Conservation (phyloP, 1,284 basidiomycete genomes). For the Coriolopsis trogii region DNA sequence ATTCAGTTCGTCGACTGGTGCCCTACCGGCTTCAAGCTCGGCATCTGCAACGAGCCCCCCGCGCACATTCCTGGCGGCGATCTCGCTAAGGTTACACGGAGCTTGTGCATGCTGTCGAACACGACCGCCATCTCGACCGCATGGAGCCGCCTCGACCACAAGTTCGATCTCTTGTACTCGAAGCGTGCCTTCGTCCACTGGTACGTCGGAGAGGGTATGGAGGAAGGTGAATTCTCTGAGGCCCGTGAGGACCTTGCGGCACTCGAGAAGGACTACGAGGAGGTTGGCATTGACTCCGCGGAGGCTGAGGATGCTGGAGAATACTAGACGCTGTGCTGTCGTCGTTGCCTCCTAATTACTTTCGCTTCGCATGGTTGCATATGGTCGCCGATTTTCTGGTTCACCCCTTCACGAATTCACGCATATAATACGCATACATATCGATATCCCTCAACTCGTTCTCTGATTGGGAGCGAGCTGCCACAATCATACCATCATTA, state of each 20-base stretch:
- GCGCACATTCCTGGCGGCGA: conserved; percentile 86
- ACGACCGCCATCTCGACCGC: conserved; percentile 87
- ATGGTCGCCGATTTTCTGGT: conserved; percentile 22
- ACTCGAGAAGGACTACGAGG: conserved; percentile 96
- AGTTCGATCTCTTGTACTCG: conserved; percentile 96
- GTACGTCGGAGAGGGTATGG: conserved; percentile 99
- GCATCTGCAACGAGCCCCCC: conserved; percentile 90
- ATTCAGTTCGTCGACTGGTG: conserved; percentile 90
- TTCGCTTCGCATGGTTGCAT: conserved; percentile 29
- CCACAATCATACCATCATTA: conserved; percentile 37
- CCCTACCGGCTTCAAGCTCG: conserved; percentile 88
- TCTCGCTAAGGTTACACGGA: conserved; percentile 84
- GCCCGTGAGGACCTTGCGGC: conserved; percentile 97
- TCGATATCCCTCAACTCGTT: conserved; percentile 36
- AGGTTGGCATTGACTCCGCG: conserved; percentile 91
- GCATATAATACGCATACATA: conserved; percentile 24
- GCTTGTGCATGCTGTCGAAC: conserved; percentile 90
- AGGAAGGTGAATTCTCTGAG: conserved; percentile 98
- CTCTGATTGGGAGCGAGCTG: conserved; percentile 28
- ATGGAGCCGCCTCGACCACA: conserved; percentile 94
- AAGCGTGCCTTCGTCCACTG: conserved; percentile 93
- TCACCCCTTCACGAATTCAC: conserved; percentile 29
- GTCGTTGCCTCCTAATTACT: conserved; percentile 22
- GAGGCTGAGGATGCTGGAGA: conserved; percentile 82
- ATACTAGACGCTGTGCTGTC: conserved; percentile 51